Evolutionary conservation across 495 filamentous ascomycete species (phyloP).

Genomic region (Pyrenopolyporus hunteri): DNA sequence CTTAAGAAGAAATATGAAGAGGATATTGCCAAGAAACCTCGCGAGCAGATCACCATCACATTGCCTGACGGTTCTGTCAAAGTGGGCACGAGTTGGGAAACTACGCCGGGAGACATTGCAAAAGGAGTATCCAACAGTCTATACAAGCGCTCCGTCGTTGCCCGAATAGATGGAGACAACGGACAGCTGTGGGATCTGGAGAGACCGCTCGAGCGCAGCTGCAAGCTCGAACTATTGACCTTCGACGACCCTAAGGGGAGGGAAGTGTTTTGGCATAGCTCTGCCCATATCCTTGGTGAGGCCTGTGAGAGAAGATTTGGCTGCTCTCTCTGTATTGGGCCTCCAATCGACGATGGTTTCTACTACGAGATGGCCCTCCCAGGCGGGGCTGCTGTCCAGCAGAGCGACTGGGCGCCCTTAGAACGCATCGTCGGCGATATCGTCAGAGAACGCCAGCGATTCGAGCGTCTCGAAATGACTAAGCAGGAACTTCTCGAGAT

Average conservation of each 20-base stretch:
- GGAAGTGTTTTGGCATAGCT: constrained; percentile 91
- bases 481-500: constrained; percentile 93
- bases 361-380: constrained; percentile 97
- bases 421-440: constrained; percentile 75
- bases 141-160: constrained; percentile 77
- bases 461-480: constrained; percentile 85
- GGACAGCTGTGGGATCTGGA: constrained; percentile 86
- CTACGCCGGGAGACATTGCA: constrained; percentile 70
- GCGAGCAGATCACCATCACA: constrained; percentile 70
- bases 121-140: constrained; percentile 71
- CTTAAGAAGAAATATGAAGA: constrained; percentile 82
- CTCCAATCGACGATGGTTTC: constrained; percentile 91
- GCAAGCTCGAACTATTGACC: constrained; percentile 76
- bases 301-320: constrained; percentile 87
- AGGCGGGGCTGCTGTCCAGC: constrained; percentile 71
- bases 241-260: constrained; percentile 86
- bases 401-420: constrained; percentile 78
- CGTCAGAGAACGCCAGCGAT: constrained; percentile 95
- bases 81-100: constrained; percentile 72
- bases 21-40: constrained; percentile 68
- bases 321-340: constrained; percentile 90
- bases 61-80: constrained; percentile 67
- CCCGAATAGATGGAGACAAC: constrained; percentile 73
- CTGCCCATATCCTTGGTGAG: constrained; percentile 92
- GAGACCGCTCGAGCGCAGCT: constrained; percentile 81